phyloP scores from a whole-genome alignment of 306 rosid species.

The Boehmeria nivea region DNA sequence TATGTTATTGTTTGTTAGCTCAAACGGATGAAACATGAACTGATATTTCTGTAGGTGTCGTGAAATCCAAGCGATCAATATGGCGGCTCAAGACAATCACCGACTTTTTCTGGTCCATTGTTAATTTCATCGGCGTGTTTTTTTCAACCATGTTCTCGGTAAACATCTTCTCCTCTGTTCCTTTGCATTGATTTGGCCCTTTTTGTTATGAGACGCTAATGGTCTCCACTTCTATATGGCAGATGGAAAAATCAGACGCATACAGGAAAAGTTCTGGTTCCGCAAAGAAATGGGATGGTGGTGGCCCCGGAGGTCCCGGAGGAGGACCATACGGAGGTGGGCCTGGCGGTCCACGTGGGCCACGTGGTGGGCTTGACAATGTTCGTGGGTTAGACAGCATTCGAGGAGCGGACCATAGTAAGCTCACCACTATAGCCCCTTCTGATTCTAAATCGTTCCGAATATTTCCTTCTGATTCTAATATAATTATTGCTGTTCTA shows the following conservation, averaged over 20 bases:
- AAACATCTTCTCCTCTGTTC: constrained; percentile 11
- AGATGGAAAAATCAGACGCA: constrained; percentile 91
- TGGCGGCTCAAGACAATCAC: constrained; percentile 79
- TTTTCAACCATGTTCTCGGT: constrained; percentile 94
- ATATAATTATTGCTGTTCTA: neutral
- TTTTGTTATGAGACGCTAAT: constrained; percentile 4
- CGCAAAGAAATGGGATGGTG: constrained; percentile 83
- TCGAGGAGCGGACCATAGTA: constrained; percentile 69
- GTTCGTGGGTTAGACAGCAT: constrained; percentile 74
- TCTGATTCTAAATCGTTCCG: neutral
- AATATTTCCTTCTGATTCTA: neutral
- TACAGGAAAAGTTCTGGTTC: constrained; percentile 72
- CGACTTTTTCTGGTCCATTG: constrained; percentile 80
- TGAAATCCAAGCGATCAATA: constrained; percentile 71
- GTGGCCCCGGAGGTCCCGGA: constrained; percentile 83
- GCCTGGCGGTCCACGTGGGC: constrained; percentile 59
- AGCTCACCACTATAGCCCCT: constrained; percentile 24
- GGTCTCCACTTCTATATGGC: constrained; percentile 10
- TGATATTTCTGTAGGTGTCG: constrained; percentile 49
- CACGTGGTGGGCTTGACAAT: constrained; percentile 86
- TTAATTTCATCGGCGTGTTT: constrained; percentile 66
- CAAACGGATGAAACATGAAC: constrained; percentile 11
- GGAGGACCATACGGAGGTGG: constrained; percentile 75
- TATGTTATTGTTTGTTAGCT: too few relatives aligned
- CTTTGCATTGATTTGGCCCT: neutral